Evolutionary conservation across 2,329 filamentous ascomycete species (phyloP).

Genomic region (Colletotrichum tabaci): DNA sequence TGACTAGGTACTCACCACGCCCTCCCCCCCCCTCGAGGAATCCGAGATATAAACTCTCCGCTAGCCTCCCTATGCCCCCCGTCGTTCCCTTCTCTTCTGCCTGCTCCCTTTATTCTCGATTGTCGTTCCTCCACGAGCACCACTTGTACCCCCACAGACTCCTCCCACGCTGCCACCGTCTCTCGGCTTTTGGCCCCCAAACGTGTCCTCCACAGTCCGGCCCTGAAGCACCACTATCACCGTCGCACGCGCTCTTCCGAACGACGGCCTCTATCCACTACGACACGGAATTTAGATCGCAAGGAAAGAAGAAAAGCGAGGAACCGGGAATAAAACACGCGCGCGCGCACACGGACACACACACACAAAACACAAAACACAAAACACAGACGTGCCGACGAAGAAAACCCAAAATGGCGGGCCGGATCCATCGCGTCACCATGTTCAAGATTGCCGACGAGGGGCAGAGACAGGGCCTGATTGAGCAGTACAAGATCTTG

Average conservation of each 20-base stretch:
- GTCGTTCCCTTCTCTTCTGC: not conserved
- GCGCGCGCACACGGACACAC: too few species aligned
- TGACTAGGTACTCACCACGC: not conserved
- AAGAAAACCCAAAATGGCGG: constrained; percentile 54
- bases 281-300: too few species aligned
- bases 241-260: too few species aligned
- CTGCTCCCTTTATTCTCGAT: not conserved
- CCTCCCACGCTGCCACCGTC: too few species aligned
- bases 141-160: not conserved
- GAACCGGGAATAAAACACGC: too few species aligned
- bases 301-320: too few species aligned
- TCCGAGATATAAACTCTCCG: constrained; percentile 26
- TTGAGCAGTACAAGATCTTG: constrained; percentile 62
- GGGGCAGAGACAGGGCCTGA: constrained; percentile 59
- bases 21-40: not conserved
- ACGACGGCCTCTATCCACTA: too few species aligned
- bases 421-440: constrained; percentile 63
- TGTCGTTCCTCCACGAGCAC: not conserved
- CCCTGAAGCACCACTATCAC: too few species aligned
- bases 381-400: not conserved
- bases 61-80: constrained; percentile 3
- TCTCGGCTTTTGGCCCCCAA: too few species aligned
- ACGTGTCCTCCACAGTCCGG: too few species aligned
- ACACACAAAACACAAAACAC: too few species aligned
- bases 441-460: constrained; percentile 67